A percentile compares a stretch with the other conserved stretches of the same genome.
These are phyloP conservation scores for Jimgerdemannia lactiflua DNA, from an alignment of 192 early-diverging fungal genomes.

Conservation along the genomic window DNA sequence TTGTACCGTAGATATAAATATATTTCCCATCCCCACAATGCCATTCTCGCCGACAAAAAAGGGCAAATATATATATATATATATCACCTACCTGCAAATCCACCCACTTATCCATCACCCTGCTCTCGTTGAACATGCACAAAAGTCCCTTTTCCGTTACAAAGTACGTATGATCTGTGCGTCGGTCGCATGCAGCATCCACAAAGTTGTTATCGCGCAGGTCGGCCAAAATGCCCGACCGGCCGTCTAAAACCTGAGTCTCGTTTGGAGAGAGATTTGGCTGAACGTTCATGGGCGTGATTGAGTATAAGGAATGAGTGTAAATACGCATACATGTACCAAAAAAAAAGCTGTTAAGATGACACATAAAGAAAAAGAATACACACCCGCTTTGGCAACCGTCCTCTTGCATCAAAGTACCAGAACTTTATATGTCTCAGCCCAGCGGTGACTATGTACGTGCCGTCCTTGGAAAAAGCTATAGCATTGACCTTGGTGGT, in stretches of 20 bases:
- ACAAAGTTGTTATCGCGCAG: conserved; percentile 70
- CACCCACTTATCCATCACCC: conserved; percentile 80
- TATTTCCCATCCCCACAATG: background rate
- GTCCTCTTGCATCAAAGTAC: conserved; percentile 55
- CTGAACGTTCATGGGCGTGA: conserved; percentile 6
- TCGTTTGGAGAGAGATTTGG: conserved; percentile 20
- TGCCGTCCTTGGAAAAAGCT: conserved; percentile 59
- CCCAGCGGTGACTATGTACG: conserved; percentile 77
- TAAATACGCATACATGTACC: too few species aligned
- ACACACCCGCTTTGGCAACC: conserved; percentile 29
- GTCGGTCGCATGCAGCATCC: conserved; percentile 55
- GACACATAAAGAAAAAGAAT: background rate
- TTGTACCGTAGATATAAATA: too few species aligned
- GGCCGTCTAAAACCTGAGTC: conserved; percentile 63
- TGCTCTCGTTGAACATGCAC: conserved; percentile 58
- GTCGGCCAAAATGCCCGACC: conserved; percentile 61
- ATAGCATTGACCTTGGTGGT: conserved; percentile 62
- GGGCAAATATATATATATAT: background rate
- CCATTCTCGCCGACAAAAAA: conserved; percentile 1
- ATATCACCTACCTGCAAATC: conserved; percentile 62
- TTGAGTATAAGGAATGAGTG: too few species aligned
- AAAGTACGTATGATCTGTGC: conserved; percentile 52
- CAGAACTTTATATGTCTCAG: conserved; percentile 79
- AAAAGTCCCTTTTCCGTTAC: conserved; percentile 67
- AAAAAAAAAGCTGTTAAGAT: too few species aligned